Evolutionary conservation across 768 basidiomycete species (phyloP), one percentile per base, ranked within the genome.

Genomic region (Trametopsis cervina): DNA sequence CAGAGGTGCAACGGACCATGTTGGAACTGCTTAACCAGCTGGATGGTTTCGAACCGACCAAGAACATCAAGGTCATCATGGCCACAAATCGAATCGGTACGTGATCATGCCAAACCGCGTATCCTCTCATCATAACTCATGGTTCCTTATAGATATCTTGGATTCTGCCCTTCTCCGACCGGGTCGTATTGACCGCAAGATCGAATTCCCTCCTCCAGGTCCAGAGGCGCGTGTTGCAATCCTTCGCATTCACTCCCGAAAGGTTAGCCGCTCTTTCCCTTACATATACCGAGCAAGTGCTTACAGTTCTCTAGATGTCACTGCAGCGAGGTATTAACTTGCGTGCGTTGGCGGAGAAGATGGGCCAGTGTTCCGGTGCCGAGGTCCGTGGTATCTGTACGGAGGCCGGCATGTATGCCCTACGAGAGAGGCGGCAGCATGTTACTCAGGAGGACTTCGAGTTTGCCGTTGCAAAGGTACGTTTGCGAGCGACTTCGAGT

Each of bases 371-470:
- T 63, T 95, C 91, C 1, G 95, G 95, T 56, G 95, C 95, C 1
- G 95, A 99, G 65, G 95, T 97, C 13, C 78, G 95, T 13, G 95
- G 93, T 68, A 96, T 96, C 57, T 95, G 92, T 63, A 95, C 94
- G 0, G 92, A 95, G 71, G 93, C 92, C n/a, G 89, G 89, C 83
- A 48, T 51, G 81, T 98, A 96, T 60, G 95, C 95, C 0, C 73
- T 99, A 2, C 80, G 95, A 15, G 95, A 99, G 67, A 78, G 95
- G 50, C 73, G 95, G 54, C 94, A 96, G 55, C 94, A 98, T 64
- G 95, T 98, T 43, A 96, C 94, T 2, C 94, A 96, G 66, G 95
- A 98, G 62, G 95, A 98, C 61, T 98, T 98, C 60, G 96, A 97
- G 73, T 93, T 97, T 71, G 94, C 95, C 26, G 88, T 97, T 11